phyloP scores from a whole-genome alignment of 2,329 filamentous ascomycete species.

The Cladosporium oxysporum region DNA sequence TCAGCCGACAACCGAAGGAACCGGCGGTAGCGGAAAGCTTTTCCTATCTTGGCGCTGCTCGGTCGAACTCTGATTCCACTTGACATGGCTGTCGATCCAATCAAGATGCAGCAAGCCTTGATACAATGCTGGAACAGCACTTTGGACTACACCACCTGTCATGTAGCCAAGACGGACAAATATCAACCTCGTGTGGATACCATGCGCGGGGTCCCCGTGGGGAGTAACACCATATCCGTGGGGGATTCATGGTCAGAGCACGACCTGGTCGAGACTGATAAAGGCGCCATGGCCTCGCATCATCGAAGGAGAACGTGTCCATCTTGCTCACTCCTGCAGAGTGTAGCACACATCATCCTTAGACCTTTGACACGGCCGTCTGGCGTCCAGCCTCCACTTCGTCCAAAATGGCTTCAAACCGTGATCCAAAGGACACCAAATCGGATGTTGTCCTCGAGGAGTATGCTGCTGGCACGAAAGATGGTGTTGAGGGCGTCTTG shows the following conservation, averaged over 20 bases:
- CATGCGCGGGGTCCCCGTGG: constrained; percentile 17
- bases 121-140: neutral
- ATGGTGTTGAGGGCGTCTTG: constrained; percentile 7
- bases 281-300: neutral
- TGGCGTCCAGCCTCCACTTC: neutral
- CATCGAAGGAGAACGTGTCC: neutral
- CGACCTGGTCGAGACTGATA: neutral
- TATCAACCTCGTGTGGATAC: neutral
- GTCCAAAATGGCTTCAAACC: constrained; percentile 6
- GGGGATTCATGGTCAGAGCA: neutral
- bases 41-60: constrained; percentile 2
- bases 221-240: neutral
- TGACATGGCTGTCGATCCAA: neutral
- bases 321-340: neutral
- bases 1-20: neutral
- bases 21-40: neutral
- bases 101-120: neutral
- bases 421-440: constrained; percentile 5
- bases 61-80: neutral
- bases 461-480: constrained; percentile 6
- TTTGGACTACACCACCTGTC: neutral
- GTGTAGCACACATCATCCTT: neutral
- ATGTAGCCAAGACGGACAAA: constrained; percentile 18
- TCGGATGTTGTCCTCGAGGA: constrained; percentile 7
- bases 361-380: neutral